Percentiles rank a stretch among this genome's conserved stretches.
phyloP scores from a whole-genome alignment of 768 basidiomycete species.

The Pleurotus giganteus region DNA sequence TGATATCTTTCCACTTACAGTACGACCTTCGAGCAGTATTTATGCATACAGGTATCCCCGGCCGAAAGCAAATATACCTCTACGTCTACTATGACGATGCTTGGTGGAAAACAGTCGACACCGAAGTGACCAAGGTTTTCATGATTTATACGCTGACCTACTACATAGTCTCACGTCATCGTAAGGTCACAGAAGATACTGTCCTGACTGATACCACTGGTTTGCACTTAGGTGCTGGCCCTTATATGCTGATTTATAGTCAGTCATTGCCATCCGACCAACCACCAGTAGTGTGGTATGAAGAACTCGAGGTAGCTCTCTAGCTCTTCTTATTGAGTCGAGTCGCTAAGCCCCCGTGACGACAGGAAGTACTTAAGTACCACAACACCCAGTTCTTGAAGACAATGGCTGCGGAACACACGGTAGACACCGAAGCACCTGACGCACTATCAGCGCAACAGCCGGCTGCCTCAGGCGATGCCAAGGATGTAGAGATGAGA shows the following conservation, averaged over 20 bases:
- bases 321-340: no score
- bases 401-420: no score
- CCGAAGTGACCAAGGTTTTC: constrained; percentile 61
- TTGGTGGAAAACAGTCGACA: constrained; percentile 86
- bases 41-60: constrained; percentile 74
- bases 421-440: no score
- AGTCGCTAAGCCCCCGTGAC: no score
- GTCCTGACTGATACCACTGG: constrained; percentile 35
- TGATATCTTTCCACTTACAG: constrained; percentile 30
- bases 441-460: no score
- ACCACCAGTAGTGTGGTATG: background rate
- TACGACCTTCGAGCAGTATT: constrained; percentile 81
- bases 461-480: no score
- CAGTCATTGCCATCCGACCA: constrained; percentile 17
- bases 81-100: constrained; percentile 62
- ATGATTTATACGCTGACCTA: background rate
- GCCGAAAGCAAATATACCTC: constrained; percentile 75
- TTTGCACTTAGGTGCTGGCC: constrained; percentile 73
- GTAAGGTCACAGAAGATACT: background rate
- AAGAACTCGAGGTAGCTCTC: background rate
- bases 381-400: background rate
- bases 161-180: constrained; percentile 1
- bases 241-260: constrained; percentile 75
- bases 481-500: no score
- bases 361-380: background rate